A percentile compares a stretch with the other conserved stretches of the same genome.
Conservation (phyloP, 73 alveolate genomes). For the Uronychia setigera region DNA sequence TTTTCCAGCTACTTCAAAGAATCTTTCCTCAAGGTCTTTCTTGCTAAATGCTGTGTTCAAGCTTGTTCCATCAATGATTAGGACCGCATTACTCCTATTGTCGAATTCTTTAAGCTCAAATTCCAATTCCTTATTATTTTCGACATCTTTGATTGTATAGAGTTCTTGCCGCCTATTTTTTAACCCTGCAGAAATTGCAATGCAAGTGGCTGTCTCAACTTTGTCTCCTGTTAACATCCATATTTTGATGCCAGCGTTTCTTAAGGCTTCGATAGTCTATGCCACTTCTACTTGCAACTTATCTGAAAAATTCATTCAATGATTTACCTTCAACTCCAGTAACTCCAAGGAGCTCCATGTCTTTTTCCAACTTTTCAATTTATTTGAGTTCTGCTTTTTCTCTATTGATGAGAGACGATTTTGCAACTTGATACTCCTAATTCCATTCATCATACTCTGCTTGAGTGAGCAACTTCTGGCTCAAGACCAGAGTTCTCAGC, state of each 20-base stretch:
- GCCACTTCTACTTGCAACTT: slow-evolving; percentile 75
- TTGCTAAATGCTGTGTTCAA: slow-evolving; percentile 61
- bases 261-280: slow-evolving; percentile 67
- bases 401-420: slow-evolving; percentile 52
- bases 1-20: slow-evolving; percentile 74
- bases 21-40: slow-evolving; percentile 55
- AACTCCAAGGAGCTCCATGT: slow-evolving; percentile 78
- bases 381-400: slow-evolving; percentile 43
- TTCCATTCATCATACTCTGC: slow-evolving; percentile 63
- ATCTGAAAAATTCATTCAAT: slow-evolving; percentile 40
- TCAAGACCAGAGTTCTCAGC: slow-evolving; percentile 87
- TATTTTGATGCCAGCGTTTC: slow-evolving; percentile 81
- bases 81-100: slow-evolving; percentile 28
- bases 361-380: slow-evolving; percentile 60
- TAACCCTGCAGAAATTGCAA: slow-evolving; percentile 92
- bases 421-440: slow-evolving; percentile 57
- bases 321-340: slow-evolving; percentile 84
- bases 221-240: slow-evolving; percentile 91
- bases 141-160: slow-evolving; percentile 72
- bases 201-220: slow-evolving; percentile 87
- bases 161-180: slow-evolving; percentile 80
- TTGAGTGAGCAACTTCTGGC: slow-evolving; percentile 71
- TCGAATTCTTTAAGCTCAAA: slow-evolving; percentile 55
- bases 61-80: slow-evolving; percentile 76
- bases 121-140: slow-evolving; percentile 45